Conservation (phyloP, 176 grass and related monocot species). For the Juncus effusus region DNA sequence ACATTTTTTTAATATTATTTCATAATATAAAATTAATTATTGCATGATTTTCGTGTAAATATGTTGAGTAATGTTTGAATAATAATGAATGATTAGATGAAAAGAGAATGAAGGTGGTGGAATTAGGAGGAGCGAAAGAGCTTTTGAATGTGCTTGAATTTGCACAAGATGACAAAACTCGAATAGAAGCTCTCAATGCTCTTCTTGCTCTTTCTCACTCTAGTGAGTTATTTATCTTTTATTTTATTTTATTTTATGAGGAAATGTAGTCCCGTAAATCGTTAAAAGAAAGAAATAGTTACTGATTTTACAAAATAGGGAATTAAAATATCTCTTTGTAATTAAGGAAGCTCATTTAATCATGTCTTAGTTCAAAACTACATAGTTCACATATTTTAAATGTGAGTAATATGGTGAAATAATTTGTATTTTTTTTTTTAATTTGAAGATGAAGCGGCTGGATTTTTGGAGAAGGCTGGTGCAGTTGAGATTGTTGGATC, state of each 20-base stretch:
- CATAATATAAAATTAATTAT: no score
- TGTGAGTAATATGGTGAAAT: no score
- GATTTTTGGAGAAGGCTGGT: constrained; percentile 61
- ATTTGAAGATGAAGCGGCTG: constrained; percentile 62
- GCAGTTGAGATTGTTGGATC: constrained; percentile 58
- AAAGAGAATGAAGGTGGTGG: constrained; percentile 93
- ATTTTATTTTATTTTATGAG: constrained; percentile 20
- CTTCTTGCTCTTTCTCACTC: constrained; percentile 70
- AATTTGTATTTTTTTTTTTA: constrained; percentile 13
- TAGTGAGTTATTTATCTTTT: constrained; percentile 28
- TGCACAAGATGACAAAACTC: constrained; percentile 90
- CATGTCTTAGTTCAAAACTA: neutral
- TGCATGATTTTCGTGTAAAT: no score
- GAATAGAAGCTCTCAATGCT: constrained; percentile 70
- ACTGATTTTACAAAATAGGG: constrained; percentile 11
- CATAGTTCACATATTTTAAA: constrained; percentile 1
- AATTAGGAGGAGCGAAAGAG: constrained; percentile 80
- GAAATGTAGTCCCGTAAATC: neutral
- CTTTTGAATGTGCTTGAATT: constrained; percentile 71
- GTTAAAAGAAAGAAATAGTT: neutral
- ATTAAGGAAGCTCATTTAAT: no score
- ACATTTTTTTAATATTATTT: constrained; percentile 9
- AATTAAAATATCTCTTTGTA: no score
- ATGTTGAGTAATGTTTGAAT: neutral
- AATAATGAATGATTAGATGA: constrained; percentile 32